Percentiles rank a stretch among this genome's conserved stretches.
phyloP scores from a whole-genome alignment of 1,139 yeast species.

The Eremothecium gossypii region DNA sequence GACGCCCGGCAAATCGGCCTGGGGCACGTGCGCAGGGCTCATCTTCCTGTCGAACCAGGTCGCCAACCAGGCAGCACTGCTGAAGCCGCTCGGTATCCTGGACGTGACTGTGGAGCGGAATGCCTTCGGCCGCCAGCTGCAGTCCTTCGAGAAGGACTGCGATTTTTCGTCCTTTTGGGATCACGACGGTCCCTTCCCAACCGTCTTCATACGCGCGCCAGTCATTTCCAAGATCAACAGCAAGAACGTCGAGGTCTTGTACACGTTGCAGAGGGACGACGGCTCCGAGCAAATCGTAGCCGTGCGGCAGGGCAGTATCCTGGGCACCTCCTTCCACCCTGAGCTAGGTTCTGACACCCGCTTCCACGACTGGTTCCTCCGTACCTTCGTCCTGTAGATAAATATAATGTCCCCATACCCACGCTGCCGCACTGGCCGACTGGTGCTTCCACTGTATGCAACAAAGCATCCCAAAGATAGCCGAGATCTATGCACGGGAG shows the following conservation, averaged over 20 bases:
- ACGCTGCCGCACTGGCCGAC: too few relatives aligned
- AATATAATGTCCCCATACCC: too few relatives aligned
- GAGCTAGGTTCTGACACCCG: constrained; percentile 53
- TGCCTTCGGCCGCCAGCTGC: constrained; percentile 73
- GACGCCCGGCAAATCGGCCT: constrained; percentile 44
- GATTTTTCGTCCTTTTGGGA: constrained; percentile 42
- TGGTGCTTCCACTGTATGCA: too few relatives aligned
- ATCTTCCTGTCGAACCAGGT: constrained; percentile 56
- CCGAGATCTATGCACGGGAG: too few relatives aligned
- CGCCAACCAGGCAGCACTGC: constrained; percentile 47
- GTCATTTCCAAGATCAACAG: constrained; percentile 41
- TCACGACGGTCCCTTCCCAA: constrained; percentile 38
- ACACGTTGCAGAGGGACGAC: constrained; percentile 30
- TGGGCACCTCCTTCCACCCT: constrained; percentile 80
- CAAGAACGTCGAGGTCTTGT: constrained; percentile 37
- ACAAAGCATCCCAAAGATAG: too few relatives aligned
- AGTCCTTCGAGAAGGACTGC: constrained; percentile 48
- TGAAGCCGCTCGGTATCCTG: constrained; percentile 55
- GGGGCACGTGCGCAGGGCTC: constrained; percentile 89
- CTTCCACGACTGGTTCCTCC: constrained; percentile 66
- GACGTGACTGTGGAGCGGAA: constrained; percentile 59
- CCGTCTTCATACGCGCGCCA: constrained; percentile 75
- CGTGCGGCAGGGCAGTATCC: constrained; percentile 54
- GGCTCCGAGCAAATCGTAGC: constrained; percentile 46
- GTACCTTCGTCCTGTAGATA: constrained; percentile 37